Evolutionary conservation across 768 basidiomycete genomes (phyloP), one percentile per base, ranked within the genome.

Genomic region (Calocera viscosa): DNA sequence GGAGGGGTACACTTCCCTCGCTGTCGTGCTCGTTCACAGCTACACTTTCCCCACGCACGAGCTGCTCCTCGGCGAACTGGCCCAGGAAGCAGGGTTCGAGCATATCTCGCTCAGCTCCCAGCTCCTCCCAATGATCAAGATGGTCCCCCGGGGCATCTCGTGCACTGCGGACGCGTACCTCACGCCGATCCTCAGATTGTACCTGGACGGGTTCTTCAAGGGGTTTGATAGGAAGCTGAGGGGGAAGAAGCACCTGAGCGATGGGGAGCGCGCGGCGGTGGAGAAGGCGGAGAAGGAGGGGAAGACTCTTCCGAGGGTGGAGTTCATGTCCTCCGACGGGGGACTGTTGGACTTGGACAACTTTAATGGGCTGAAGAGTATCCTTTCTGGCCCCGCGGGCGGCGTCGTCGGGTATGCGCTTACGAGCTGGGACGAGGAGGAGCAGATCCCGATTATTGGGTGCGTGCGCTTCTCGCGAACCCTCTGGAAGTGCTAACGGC

Each of bases 271-370:
- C 16, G 43, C 16, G 19, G 43, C 73, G 30, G 68, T 64, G 65
- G 67, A 47, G 8, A 7, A 28, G 65, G 68, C 26, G 34, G 68
- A 32, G 49, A 65, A 64, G 49, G 85, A 85, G 69, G 76, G 75
- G 16, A 66, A 84, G 67, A 24, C 8, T 77, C 77, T 41, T 86
- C 68, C 69, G 7, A 78, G 90, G 1, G 92, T 96, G 34, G 93
- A 94, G 73, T 97, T 97, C 73, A 98, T 97, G 95, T 89, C 88
- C 38, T 91, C 89, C 66, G 94, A 98, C 72, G 95, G 92, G 3
- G 90, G 91, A 7, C 78, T 94, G 11, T 78, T 92, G 26, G 89
- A 91, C 73, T 76, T 89, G 14, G 76, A 83, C 67, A 89, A 90
- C 72, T 97, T 98, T 75, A 92, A 91, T 0, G 95, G 94, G 0